Evolutionary conservation across 208 protist genomes (phyloP).

Genomic region (Herpetomonas muscarum): DNA sequence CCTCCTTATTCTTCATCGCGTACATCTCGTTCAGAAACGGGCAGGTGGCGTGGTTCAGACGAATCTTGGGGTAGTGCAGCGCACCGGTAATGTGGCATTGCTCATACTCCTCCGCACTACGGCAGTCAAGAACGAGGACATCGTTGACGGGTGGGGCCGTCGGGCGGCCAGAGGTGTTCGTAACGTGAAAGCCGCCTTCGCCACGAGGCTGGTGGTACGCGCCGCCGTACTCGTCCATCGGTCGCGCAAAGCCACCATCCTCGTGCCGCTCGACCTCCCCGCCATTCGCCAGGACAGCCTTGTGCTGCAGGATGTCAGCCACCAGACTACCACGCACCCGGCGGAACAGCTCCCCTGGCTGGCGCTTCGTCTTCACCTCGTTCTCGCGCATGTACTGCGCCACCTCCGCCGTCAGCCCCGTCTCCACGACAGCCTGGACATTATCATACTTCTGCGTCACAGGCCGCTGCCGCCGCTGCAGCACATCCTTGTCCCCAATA

Average conservation of each 20-base stretch:
- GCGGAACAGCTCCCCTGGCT: conserved; percentile 73
- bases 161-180: neutral
- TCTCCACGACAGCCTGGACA: conserved; percentile 75
- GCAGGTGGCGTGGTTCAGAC: conserved; percentile 69
- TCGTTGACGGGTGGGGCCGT: conserved; percentile 13
- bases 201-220: neutral
- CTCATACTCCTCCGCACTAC: conserved; percentile 65
- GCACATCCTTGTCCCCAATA: conserved; percentile 74
- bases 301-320: conserved; percentile 30
- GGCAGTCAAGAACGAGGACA: conserved; percentile 79
- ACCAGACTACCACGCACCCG: conserved; percentile 52
- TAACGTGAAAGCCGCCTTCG: neutral
- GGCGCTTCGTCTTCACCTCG: conserved; percentile 32
- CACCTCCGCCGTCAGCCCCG: conserved; percentile 74
- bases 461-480: conserved; percentile 28
- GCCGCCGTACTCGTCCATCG: conserved; percentile 80
- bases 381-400: conserved; percentile 52
- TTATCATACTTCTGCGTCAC: conserved; percentile 55
- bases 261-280: conserved; percentile 13
- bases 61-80: conserved; percentile 76
- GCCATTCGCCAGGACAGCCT: conserved; percentile 12
- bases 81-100: conserved; percentile 76
- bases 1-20: conserved; percentile 84
- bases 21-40: conserved; percentile 84
- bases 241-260: conserved; percentile 74